Evolutionary conservation across 148 eudicot genomes (phyloP).

Genomic region (Simmondsia chinensis): DNA sequence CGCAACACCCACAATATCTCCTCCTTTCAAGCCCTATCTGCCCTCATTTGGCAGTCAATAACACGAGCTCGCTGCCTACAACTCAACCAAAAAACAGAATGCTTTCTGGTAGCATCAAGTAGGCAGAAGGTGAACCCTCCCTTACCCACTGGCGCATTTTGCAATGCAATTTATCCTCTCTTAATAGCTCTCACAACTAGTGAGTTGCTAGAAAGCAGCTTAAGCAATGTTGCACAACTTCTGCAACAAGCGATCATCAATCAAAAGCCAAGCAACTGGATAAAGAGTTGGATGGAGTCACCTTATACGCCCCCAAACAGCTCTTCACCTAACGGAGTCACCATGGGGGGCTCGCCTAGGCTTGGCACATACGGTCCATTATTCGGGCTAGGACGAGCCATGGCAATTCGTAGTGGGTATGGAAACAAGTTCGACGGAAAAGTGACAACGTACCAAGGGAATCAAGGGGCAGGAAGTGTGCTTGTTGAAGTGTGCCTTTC

Average conservation of each 20-base stretch:
- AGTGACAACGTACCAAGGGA: constrained; percentile 5
- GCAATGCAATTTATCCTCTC: neutral
- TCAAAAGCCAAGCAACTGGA: neutral
- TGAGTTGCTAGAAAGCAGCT: neutral
- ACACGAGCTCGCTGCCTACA: constrained; percentile 11
- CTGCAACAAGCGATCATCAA: neutral
- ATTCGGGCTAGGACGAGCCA: constrained; percentile 5
- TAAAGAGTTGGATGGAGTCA: neutral
- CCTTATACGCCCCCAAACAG: neutral
- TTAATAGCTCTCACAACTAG: neutral
- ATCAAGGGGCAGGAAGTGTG: constrained; percentile 6
- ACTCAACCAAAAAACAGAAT: neutral
- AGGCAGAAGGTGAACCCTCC: constrained; percentile 14
- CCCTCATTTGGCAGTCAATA: constrained; percentile 14
- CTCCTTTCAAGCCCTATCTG: constrained; percentile 11
- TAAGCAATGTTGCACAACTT: neutral
- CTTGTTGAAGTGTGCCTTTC: neutral
- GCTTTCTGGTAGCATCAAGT: neutral
- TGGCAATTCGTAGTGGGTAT: neutral
- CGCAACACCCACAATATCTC: neutral
- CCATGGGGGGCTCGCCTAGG: constrained; percentile 4
- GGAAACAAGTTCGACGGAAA: constrained; percentile 6
- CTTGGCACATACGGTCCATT: constrained; percentile 3
- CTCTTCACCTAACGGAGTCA: neutral
- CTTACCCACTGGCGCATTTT: constrained; percentile 2